Base-by-base conservation (phyloP, 257 asterid genomes). In the Solanum verrucosum region DNA sequence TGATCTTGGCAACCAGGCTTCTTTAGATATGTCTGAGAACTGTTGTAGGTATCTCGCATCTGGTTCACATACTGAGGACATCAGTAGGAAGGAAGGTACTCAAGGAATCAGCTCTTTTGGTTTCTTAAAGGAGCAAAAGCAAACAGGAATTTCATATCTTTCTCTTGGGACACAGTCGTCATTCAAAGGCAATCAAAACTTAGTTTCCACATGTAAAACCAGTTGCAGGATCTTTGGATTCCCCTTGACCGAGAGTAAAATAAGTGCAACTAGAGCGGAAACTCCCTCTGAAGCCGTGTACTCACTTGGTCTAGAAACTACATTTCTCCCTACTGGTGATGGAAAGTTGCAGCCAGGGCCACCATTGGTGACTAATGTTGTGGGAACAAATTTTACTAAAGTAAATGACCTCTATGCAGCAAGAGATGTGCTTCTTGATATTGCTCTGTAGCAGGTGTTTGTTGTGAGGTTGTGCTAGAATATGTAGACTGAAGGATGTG, bases 191-290 rank as follows among this genome's bases (percentile, higher is more conserved):
- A 87, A 91, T 52, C 90, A 85, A 85, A 91, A 85, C 23, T 85
- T 93, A 25, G 93, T 87, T 68, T 90, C 98, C 6, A 88, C 87
- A 87, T 93, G 95, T 90, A 92, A 92, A 85, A 92, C 83, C 63
- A 89, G 96, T 83, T 95, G 98, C 95, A 90, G 96, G 92, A 92
- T 97, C 77, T 97, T 97, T 59, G 99, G 99, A 6, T 97, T 97
- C 88, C 91, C 99, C 15, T 89, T 97, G 88, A 93, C 96, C 0
- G 98, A 96, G 90, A 98, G 95, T 14, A 91, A 88, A 85, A 72
- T 85, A 37, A 52, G 88, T 35, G 37, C 92, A 8, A 72, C 84
- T 25, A 89, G 86, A 78, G 92, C 37, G n/a, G 93, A 90, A 65
- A 70, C 35, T 84, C 88, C 88, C 71, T 35, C 88, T 63, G 89